These are phyloP conservation scores for Senecio squalidus DNA, from an alignment of 140 eudicot genomes.

Conservation along the genomic window DNA sequence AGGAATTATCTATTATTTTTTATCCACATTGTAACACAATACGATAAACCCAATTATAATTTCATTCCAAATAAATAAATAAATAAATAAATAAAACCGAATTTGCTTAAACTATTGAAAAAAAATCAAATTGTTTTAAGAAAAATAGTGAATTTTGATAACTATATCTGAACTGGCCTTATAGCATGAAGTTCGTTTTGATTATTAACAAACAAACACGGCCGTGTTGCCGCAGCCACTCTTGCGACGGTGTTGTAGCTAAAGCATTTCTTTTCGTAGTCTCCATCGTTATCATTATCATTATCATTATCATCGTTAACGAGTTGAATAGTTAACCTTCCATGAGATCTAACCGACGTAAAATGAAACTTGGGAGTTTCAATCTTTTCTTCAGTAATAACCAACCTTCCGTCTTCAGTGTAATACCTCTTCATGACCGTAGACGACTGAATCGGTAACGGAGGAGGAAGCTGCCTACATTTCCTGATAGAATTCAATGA, in stretches of 20 bases:
- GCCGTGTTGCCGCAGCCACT: conserved; percentile 3
- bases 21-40: too few relatives aligned
- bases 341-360: conserved; percentile 8
- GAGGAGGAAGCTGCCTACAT: conserved; percentile 18
- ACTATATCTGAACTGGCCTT: conserved; percentile 20
- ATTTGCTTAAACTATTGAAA: too few relatives aligned
- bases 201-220: conserved; percentile 16
- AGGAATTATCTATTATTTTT: too few relatives aligned
- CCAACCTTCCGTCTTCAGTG: conserved; percentile 18
- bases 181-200: conserved; percentile 12
- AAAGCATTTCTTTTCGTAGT: neutral
- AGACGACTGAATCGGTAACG: conserved; percentile 8
- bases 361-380: conserved; percentile 1
- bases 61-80: too few relatives aligned
- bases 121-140: too few relatives aligned
- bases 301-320: neutral
- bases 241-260: conserved; percentile 1
- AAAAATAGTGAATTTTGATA: too few relatives aligned
- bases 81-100: too few relatives aligned
- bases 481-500: neutral
- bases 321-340: conserved; percentile 12
- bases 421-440: conserved; percentile 21
- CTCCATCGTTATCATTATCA: neutral
- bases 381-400: conserved; percentile 21
- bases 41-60: too few relatives aligned